Evolutionary conservation across 1,284 basidiomycete species (phyloP).

Genomic region (Sporisorium scitamineum): DNA sequence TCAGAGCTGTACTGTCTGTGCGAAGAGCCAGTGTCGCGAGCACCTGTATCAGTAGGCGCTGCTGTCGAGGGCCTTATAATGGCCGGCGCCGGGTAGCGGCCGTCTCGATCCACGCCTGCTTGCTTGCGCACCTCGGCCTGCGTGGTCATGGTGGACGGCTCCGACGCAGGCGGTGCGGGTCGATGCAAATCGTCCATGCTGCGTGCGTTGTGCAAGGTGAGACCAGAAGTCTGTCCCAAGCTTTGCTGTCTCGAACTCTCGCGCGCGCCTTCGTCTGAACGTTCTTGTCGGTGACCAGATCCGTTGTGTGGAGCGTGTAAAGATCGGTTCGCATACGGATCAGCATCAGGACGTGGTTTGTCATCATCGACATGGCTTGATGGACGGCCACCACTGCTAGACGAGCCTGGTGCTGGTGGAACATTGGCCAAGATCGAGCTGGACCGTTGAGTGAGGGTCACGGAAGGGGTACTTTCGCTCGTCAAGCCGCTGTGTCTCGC

Average conservation of each 20-base stretch:
- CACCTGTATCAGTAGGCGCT: constrained; percentile 29
- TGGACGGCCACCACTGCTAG: constrained; percentile 11
- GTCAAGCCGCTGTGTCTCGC: constrained; percentile 19
- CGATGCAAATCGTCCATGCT: constrained; percentile 56
- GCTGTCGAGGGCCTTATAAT: constrained; percentile 50
- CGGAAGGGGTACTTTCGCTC: constrained; percentile 18
- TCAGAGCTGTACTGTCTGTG: constrained; percentile 54
- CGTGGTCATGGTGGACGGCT: constrained; percentile 23
- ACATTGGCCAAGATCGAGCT: constrained; percentile 23
- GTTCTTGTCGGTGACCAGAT: constrained; percentile 28
- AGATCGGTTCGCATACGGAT: constrained; percentile 8
- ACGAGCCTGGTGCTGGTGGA: constrained; percentile 6
- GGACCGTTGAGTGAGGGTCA: constrained; percentile 30
- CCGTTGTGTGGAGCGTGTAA: constrained; percentile 17
- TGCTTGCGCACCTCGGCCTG: constrained; percentile 38
- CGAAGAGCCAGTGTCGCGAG: constrained; percentile 17
- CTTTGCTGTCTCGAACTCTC: constrained; percentile 8
- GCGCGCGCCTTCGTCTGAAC: constrained; percentile 30
- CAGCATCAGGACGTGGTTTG: constrained; percentile 11
- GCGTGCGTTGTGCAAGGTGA: constrained; percentile 46
- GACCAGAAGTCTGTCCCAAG: constrained; percentile 3
- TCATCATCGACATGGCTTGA: constrained; percentile 28
- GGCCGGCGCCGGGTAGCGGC: constrained; percentile 41
- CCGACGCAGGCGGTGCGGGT: constrained; percentile 16
- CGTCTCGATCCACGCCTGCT: constrained; percentile 41